phyloP scores from a whole-genome alignment of 2,329 filamentous ascomycete species.

The Botryotinia convoluta region DNA sequence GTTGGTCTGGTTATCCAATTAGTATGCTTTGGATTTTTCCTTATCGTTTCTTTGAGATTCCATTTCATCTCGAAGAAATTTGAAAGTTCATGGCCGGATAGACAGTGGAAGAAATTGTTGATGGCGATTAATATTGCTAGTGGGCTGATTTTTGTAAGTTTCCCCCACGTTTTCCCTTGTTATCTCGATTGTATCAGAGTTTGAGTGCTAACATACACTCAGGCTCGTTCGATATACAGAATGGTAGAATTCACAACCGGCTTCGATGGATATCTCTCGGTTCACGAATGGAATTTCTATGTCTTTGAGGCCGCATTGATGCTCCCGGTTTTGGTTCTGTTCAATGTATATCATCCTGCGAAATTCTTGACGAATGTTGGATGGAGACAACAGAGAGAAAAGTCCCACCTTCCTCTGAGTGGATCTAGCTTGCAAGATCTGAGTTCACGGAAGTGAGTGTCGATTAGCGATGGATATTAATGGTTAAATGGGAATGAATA shows the following conservation, averaged over 20 bases:
- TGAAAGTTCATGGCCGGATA: slow-evolving; percentile 35
- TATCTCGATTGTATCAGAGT: neutral
- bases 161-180: neutral
- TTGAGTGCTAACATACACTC: neutral
- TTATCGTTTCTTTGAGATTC: slow-evolving; percentile 44
- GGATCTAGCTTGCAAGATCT: neutral
- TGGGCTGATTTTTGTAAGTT: slow-evolving; percentile 46
- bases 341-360: slow-evolving; percentile 49
- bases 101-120: slow-evolving; percentile 42
- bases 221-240: slow-evolving; percentile 48
- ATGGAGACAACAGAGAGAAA: slow-evolving; percentile 18
- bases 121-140: slow-evolving; percentile 45
- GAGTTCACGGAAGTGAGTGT: neutral
- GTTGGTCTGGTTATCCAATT: slow-evolving; percentile 44
- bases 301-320: slow-evolving; percentile 43
- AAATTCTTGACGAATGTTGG: slow-evolving; percentile 37
- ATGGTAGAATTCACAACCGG: slow-evolving; percentile 52
- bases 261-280: slow-evolving; percentile 47
- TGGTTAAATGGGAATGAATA: neutral
- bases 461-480: neutral
- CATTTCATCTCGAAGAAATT: slow-evolving; percentile 36
- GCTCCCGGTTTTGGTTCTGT: slow-evolving; percentile 43
- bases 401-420: neutral
- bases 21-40: slow-evolving; percentile 43
- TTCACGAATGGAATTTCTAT: slow-evolving; percentile 52